These are phyloP conservation scores for Groenewaldozyma auringiensis DNA, from an alignment of 1,139 yeast species.

Conservation along the genomic window DNA sequence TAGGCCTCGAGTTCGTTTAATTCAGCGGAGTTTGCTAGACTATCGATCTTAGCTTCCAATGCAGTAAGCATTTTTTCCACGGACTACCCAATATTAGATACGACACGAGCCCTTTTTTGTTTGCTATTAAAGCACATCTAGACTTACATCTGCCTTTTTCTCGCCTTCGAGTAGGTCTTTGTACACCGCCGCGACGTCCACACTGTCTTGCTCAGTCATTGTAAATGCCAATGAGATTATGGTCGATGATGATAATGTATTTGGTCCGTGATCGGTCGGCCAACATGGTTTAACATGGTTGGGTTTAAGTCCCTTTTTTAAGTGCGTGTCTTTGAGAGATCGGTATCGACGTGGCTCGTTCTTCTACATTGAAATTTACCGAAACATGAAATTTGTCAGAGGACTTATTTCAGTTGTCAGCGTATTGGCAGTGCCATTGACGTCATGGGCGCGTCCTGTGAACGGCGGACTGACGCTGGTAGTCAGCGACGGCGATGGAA, in stretches of 20 bases:
- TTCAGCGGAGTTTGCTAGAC: slow-evolving; percentile 30
- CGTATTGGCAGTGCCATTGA: background rate
- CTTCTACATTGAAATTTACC: background rate
- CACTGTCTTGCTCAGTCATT: slow-evolving; percentile 20
- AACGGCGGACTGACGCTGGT: slow-evolving; percentile 19
- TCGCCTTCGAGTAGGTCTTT: slow-evolving; percentile 51
- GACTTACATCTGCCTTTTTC: slow-evolving; percentile 41
- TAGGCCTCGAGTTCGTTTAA: slow-evolving; percentile 15
- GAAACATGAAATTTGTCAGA: slow-evolving; percentile 1
- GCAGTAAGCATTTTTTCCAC: slow-evolving; percentile 50
- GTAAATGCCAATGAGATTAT: background rate
- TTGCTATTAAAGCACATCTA: no score
- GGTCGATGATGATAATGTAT: no score
- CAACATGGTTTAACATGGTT: no score
- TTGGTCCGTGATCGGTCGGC: no score
- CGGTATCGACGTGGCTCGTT: slow-evolving; percentile 3
- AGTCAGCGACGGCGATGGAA: slow-evolving; percentile 20
- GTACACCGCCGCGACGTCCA: slow-evolving; percentile 41
- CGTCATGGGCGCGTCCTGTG: slow-evolving; percentile 20
- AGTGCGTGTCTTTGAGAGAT: no score
- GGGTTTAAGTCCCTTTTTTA: no score
- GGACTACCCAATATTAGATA: slow-evolving; percentile 21
- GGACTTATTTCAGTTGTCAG: background rate
- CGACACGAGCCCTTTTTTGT: no score
- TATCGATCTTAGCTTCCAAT: slow-evolving; percentile 49